These are phyloP conservation scores for Passiflora organensis DNA, from an alignment of 345 rosid species.

Conservation along the genomic window DNA sequence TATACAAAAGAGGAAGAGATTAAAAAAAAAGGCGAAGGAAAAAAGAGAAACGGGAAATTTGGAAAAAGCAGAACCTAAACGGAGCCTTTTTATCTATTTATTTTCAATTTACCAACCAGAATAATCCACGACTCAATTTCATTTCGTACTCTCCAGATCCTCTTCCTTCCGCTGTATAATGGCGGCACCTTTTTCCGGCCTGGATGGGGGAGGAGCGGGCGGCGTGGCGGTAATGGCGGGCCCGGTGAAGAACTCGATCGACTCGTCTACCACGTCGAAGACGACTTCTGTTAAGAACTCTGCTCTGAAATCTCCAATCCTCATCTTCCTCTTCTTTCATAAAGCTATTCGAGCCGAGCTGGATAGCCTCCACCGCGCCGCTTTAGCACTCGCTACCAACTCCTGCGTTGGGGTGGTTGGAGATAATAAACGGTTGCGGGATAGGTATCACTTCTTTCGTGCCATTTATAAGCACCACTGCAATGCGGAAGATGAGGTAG, in stretches of 20 bases:
- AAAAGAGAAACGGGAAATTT: neutral
- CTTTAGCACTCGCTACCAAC: conserved; percentile 45
- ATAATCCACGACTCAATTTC: neutral
- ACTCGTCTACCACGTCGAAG: conserved; percentile 39
- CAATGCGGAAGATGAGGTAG: conserved; percentile 72
- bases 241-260: conserved; percentile 41
- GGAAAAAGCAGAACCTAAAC: neutral
- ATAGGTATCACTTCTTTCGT: conserved; percentile 47
- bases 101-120: neutral
- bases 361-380: conserved; percentile 54
- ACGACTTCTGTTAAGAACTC: conserved; percentile 39
- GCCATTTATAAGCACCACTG: conserved; percentile 64
- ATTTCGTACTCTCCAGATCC: neutral
- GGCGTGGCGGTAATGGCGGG: conserved; percentile 63
- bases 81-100: neutral
- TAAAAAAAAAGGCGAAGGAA: neutral
- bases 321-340: conserved; percentile 61
- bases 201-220: conserved; percentile 43
- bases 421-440: conserved; percentile 39
- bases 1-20: neutral
- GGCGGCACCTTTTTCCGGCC: conserved; percentile 52
- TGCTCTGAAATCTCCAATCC: conserved; percentile 57
- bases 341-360: conserved; percentile 65
- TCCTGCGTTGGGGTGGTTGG: conserved; percentile 14
- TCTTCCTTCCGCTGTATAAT: conserved; percentile 18